Percentiles rank a stretch among this genome's conserved stretches.
These are phyloP conservation scores for Malus hybrid DNA, from an alignment of 331 rosid species.

Conservation along the genomic window DNA sequence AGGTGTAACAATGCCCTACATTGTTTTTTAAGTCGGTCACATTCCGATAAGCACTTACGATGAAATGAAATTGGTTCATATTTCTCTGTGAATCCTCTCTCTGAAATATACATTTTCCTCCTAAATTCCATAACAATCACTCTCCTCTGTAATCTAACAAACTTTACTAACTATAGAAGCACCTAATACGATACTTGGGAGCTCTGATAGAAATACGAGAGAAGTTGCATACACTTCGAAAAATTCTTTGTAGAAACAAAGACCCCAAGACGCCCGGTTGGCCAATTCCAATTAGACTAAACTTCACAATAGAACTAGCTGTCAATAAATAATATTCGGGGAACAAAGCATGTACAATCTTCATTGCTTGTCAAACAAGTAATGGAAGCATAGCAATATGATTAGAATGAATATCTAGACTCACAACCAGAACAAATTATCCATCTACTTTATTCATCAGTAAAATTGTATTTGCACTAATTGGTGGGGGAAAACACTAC, in stretches of 20 bases:
- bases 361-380: conserved; percentile 41
- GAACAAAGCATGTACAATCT: conserved; percentile 58
- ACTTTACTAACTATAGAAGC: not conserved
- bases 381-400: not conserved
- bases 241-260: conserved; percentile 73
- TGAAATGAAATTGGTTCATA: no score
- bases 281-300: conserved; percentile 71
- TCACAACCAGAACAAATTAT: conserved; percentile 12
- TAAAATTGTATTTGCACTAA: not conserved
- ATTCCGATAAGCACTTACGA: no score
- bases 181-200: not conserved
- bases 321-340: conserved; percentile 77
- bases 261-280: conserved; percentile 67
- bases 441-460: not conserved
- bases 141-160: no score
- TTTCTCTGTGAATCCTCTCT: no score
- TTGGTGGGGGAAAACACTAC: not conserved
- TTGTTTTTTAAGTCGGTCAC: no score
- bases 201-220: conserved; percentile 1
- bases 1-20: no score
- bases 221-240: conserved; percentile 54
- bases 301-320: conserved; percentile 47
- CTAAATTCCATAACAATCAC: no score
- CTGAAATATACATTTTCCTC: no score
- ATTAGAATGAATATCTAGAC: conserved; percentile 7